These are phyloP conservation scores for Sorghum bicolor DNA, from an alignment of 176 grass and related monocot genomes.

Conservation along the genomic window Sorghum_bicolor_NCBIv3 NC_012874.2:16163001-16163500, in stretches of 20 bases:
- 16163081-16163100: constrained; percentile 9
- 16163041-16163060: constrained; percentile 26
- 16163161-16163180: constrained; percentile 86
- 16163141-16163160: constrained; percentile 67
- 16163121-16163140: constrained; percentile 52
- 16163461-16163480: not conserved
- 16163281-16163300: constrained; percentile 73
- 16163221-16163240: constrained; percentile 41
- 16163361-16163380: constrained; percentile 9
- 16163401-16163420: constrained; percentile 1
- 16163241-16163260: constrained; percentile 59
- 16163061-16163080: not conserved
- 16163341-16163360: not conserved
- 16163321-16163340: not conserved
- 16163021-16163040: constrained; percentile 53
- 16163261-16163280: constrained; percentile 73
- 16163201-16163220: constrained; percentile 66
- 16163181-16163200: constrained; percentile 97
- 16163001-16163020: constrained; percentile 37
- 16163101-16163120: constrained; percentile 19
- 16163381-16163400: not conserved
- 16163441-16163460: not conserved
- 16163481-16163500: not conserved
- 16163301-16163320: constrained; percentile 62
- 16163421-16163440: not conserved